A percentile compares a stretch with the other conserved stretches of the same genome.
phyloP scores from a whole-genome alignment of 73 alveolate genomes.

The Effrenium voratum region DNA sequence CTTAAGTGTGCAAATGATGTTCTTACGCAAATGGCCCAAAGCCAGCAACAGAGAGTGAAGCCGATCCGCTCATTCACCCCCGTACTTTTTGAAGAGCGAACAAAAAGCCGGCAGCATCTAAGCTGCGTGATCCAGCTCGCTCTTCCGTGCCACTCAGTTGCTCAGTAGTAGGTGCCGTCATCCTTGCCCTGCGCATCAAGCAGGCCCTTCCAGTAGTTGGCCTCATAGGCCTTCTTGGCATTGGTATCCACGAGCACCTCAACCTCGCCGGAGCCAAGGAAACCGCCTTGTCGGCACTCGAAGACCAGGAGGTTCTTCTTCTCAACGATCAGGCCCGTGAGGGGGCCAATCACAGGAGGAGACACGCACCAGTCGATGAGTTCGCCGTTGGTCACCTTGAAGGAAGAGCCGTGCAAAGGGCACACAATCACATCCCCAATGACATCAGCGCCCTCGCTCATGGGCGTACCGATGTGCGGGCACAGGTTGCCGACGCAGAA shows the following conservation, averaged over 20 bases:
- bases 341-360: constrained; percentile 89
- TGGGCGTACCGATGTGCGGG: constrained; percentile 93
- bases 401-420: constrained; percentile 90
- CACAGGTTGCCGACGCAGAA: constrained; percentile 93
- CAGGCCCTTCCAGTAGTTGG: constrained; percentile 91
- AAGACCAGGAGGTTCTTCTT: constrained; percentile 89
- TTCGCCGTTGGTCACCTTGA: constrained; percentile 78
- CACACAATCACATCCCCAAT: constrained; percentile 79
- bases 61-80: no score
- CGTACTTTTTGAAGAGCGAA: no score
- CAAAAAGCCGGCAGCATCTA: no score
- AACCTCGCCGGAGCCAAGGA: constrained; percentile 72
- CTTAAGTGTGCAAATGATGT: no score
- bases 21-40: no score
- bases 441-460: constrained; percentile 91
- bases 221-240: constrained; percentile 94
- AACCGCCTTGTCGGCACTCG: constrained; percentile 80
- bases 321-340: constrained; percentile 81
- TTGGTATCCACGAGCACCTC: constrained; percentile 90
- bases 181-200: constrained; percentile 92
- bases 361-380: constrained; percentile 92
- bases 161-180: constrained; percentile 93
- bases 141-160: no score
- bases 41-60: no score
- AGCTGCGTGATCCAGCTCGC: constrained; percentile 38